These are phyloP conservation scores for bread wheat (Triticum aestivum) DNA, from an alignment of 176 grass and related monocot species.

Conservation along the genomic window IWGSC_CS_RefSeq_v2.1 NC_057807.1:464175264-464175763, in stretches of 20 bases:
- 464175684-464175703: not conserved
- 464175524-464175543: no score
- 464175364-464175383: not conserved
- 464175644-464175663: not conserved
- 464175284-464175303: not conserved
- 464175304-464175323: not conserved
- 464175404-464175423: not conserved
- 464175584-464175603: not conserved
- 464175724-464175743: not conserved
- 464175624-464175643: constrained; percentile 44
- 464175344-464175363: not conserved
- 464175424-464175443: not conserved
- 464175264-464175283: not conserved
- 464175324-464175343: no score
- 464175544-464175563: not conserved
- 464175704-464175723: not conserved
- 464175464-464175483: not conserved
- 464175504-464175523: no score
- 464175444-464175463: not conserved
- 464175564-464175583: not conserved
- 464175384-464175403: not conserved
- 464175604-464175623: not conserved
- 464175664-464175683: not conserved
- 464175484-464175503: no score
- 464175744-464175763: not conserved